A percentile compares a stretch with the other conserved stretches of the same genome.
These are phyloP conservation scores for Saccharomycopsis sp. DNA, from an alignment of 805 yeast genomes.

Conservation along the genomic window DNA sequence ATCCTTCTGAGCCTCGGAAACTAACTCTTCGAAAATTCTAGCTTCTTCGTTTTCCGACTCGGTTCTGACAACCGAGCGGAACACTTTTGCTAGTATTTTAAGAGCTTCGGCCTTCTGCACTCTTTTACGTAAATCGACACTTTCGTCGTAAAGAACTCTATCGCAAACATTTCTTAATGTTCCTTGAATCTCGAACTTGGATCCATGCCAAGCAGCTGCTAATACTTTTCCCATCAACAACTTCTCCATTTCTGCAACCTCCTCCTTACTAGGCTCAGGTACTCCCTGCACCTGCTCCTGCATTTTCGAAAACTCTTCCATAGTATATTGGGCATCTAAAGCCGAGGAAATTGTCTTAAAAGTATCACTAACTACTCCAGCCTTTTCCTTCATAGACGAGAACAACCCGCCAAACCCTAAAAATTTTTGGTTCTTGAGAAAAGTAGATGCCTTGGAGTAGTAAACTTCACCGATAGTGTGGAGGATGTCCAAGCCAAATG, in stretches of 20 bases:
- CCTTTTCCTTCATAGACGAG: conserved; percentile 65
- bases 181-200: conserved; percentile 69
- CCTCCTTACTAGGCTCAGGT: conserved; percentile 51
- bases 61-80: conserved; percentile 51
- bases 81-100: conserved; percentile 55
- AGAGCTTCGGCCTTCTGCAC: conserved; percentile 59
- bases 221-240: conserved; percentile 71
- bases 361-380: conserved; percentile 67
- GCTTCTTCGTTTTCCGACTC: conserved; percentile 71
- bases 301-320: conserved; percentile 65
- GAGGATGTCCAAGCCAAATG: conserved; percentile 76
- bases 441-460: conserved; percentile 56
- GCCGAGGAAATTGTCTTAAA: conserved; percentile 67
- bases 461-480: conserved; percentile 71
- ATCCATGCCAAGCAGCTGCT: conserved; percentile 82
- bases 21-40: conserved; percentile 67
- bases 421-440: conserved; percentile 51
- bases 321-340: conserved; percentile 69
- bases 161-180: conserved; percentile 70
- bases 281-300: conserved; percentile 43
- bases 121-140: conserved; percentile 39
- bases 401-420: conserved; percentile 69
- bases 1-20: conserved; percentile 45
- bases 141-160: conserved; percentile 51
- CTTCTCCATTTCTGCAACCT: conserved; percentile 65